Evolutionary conservation across 2,329 filamentous ascomycete species (phyloP).

Genomic region (Cladosporium sp.): DNA sequence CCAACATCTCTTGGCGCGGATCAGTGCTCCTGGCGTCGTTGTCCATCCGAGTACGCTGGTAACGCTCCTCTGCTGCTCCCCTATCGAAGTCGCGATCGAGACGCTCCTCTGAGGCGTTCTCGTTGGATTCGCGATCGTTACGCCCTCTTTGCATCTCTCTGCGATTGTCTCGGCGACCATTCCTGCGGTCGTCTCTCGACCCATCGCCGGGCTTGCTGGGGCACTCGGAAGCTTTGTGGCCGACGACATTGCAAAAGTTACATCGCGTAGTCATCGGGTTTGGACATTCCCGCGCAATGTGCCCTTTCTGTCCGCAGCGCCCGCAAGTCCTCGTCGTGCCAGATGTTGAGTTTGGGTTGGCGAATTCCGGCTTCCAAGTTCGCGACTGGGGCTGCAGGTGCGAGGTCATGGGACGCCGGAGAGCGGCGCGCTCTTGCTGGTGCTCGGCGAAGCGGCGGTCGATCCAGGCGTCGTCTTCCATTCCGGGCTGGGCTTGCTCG

Average conservation of each 20-base stretch:
- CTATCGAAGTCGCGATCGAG: too few species aligned
- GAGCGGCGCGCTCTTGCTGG: neutral
- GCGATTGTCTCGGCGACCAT: neutral
- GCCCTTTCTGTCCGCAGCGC: slow-evolving; percentile 17
- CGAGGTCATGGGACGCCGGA: neutral
- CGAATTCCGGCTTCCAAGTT: neutral
- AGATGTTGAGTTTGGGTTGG: too few species aligned
- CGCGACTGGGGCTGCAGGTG: neutral
- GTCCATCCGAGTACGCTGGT: neutral
- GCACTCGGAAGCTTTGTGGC: slow-evolving; percentile 11
- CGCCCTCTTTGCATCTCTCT: too few species aligned
- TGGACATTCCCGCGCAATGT: slow-evolving; percentile 18
- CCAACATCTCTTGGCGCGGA: slow-evolving; percentile 3
- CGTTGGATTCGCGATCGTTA: too few species aligned
- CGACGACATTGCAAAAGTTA: slow-evolving; percentile 4
- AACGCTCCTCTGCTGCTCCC: neutral
- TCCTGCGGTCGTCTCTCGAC: neutral
- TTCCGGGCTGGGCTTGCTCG: neutral
- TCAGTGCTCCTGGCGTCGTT: neutral
- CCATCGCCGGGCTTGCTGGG: neutral
- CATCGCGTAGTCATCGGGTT: slow-evolving; percentile 2
- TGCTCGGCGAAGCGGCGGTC: slow-evolving; percentile 17
- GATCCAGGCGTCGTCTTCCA: slow-evolving; percentile 15
- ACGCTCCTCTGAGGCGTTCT: too few species aligned
- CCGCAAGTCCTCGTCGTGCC: slow-evolving; percentile 9